These are phyloP conservation scores for Cercospora beticola DNA, from an alignment of 2,329 filamentous ascomycete species.

Conservation along the genomic window DNA sequence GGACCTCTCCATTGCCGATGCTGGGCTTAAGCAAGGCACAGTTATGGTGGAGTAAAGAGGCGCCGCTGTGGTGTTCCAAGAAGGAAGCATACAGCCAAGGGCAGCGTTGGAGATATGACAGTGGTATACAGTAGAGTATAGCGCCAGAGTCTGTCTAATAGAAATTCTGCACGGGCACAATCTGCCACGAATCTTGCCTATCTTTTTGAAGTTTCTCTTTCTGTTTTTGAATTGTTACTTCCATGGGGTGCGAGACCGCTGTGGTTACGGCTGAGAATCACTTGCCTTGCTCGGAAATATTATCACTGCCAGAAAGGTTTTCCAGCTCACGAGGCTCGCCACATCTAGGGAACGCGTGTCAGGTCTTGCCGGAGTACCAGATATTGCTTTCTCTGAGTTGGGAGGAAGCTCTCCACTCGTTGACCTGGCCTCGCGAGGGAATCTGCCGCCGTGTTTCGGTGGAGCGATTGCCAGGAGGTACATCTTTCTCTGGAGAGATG, in stretches of 20 bases:
- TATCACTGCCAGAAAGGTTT: no score
- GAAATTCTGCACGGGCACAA: background rate
- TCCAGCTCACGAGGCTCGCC: no score
- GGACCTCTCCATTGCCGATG: conserved; percentile 71
- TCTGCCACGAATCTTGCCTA: background rate
- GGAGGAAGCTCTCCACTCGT: background rate
- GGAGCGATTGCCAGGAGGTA: background rate
- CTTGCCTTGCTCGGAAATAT: no score
- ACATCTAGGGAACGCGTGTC: no score
- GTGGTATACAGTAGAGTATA: background rate
- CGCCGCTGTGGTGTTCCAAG: background rate
- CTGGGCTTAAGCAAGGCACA: conserved; percentile 85
- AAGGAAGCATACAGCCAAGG: background rate
- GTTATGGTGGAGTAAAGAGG: conserved; percentile 79
- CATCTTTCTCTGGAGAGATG: background rate
- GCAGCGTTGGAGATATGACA: background rate
- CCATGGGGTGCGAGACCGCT: no score
- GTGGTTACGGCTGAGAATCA: no score
- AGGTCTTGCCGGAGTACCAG: background rate
- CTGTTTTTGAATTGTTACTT: background rate
- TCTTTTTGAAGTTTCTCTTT: background rate
- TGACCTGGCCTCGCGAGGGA: background rate
- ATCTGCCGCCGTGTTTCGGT: background rate
- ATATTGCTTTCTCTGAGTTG: background rate
- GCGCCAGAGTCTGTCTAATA: background rate